These are phyloP conservation scores for Fomitiporia mediterranea DNA, from an alignment of 1,284 basidiomycete genomes.

Conservation along the genomic window DNA sequence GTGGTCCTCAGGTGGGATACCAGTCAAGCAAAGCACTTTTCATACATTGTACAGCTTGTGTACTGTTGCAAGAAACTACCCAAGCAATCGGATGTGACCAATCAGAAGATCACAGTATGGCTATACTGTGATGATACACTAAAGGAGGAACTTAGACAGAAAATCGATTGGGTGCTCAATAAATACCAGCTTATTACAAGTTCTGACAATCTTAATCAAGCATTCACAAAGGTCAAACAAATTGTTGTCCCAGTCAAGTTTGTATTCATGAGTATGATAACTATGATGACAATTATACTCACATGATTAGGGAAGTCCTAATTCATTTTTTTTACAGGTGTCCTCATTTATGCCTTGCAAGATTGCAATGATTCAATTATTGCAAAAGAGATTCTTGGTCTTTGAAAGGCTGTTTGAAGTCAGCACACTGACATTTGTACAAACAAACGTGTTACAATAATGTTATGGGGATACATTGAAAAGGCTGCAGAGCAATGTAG, in stretches of 20 bases:
- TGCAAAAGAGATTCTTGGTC: slow-evolving; percentile 46
- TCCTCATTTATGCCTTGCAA: slow-evolving; percentile 31
- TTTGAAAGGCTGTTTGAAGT: slow-evolving; percentile 49
- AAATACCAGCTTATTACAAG: slow-evolving; percentile 51
- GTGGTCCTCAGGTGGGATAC: slow-evolving; percentile 52
- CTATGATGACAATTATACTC: not conserved
- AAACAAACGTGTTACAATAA: slow-evolving; percentile 47
- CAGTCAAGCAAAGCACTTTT: slow-evolving; percentile 63
- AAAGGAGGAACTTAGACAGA: slow-evolving; percentile 38
- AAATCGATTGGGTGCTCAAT: slow-evolving; percentile 45
- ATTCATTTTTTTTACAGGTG: slow-evolving; percentile 40
- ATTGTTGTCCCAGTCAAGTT: slow-evolving; percentile 67
- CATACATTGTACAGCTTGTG: slow-evolving; percentile 59
- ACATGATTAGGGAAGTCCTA: no score
- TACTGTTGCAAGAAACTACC: slow-evolving; percentile 56
- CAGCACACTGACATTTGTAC: slow-evolving; percentile 56
- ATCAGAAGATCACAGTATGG: slow-evolving; percentile 55
- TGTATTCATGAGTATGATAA: slow-evolving; percentile 52
- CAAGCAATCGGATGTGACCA: slow-evolving; percentile 44
- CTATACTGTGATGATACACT: slow-evolving; percentile 44
- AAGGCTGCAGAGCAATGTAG: not conserved
- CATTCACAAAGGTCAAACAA: slow-evolving; percentile 47
- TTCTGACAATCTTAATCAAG: slow-evolving; percentile 34
- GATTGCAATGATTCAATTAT: slow-evolving; percentile 36
- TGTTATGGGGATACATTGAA: slow-evolving; percentile 52